Percentiles rank a stretch among this genome's conserved stretches.
phyloP scores from a whole-genome alignment of 192 early-diverging fungal species.

The Fimicolochytrium jonesii region DNA sequence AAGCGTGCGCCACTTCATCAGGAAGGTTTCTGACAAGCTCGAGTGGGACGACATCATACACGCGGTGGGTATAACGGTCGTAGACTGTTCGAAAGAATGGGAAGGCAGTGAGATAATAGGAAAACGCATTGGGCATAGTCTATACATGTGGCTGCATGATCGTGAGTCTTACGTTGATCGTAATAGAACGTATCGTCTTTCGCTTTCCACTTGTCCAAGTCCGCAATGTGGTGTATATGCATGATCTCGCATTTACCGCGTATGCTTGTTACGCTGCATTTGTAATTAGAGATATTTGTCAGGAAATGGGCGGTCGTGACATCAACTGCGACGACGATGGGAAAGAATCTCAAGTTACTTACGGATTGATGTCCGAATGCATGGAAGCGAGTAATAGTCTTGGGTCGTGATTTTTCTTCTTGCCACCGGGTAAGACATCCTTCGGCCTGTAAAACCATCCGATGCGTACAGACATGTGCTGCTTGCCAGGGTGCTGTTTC shows the following conservation, averaged over 20 bases:
- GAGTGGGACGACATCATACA: conserved; percentile 83
- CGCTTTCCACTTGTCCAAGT: conserved; percentile 57
- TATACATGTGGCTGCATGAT: neutral
- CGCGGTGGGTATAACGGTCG: conserved; percentile 82
- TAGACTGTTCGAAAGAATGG: conserved; percentile 56
- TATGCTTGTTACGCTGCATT: conserved; percentile 56
- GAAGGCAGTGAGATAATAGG: conserved; percentile 4
- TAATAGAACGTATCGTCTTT: conserved; percentile 80
- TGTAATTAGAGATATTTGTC: neutral
- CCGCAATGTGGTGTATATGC: conserved; percentile 61
- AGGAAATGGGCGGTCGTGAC: neutral
- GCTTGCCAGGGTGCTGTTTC: conserved; percentile 16
- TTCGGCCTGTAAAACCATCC: conserved; percentile 64
- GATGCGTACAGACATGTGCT: conserved; percentile 37
- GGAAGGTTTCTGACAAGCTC: conserved; percentile 77
- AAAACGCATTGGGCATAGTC: neutral
- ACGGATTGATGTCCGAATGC: conserved; percentile 82
- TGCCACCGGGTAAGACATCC: conserved; percentile 59
- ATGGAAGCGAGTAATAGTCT: conserved; percentile 78
- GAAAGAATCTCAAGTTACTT: conserved; percentile 4
- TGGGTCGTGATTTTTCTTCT: conserved; percentile 60
- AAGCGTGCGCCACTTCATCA: conserved; percentile 58
- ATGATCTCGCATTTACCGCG: conserved; percentile 73
- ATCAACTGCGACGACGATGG: neutral
- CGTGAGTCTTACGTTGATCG: conserved; percentile 48